These are phyloP conservation scores for Pseudozyma pruni DNA, from an alignment of 1,284 basidiomycete species.

Conservation along the genomic window DNA sequence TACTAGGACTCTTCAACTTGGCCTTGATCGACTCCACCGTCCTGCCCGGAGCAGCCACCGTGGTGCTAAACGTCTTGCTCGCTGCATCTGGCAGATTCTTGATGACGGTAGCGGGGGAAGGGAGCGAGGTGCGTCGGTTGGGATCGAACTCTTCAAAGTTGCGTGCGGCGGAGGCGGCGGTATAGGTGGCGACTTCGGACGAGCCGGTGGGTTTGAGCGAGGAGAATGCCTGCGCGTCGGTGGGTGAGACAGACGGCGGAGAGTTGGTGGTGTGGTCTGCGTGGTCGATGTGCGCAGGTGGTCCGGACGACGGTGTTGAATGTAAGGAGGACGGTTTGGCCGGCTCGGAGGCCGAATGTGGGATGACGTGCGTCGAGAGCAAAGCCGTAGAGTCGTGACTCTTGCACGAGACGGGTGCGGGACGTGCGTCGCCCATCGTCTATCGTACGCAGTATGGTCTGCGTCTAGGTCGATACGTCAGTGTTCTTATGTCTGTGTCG, in stretches of 20 bases:
- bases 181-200: slow-evolving; percentile 19
- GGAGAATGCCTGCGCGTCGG: slow-evolving; percentile 21
- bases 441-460: too few relatives aligned
- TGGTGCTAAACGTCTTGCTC: slow-evolving; percentile 15
- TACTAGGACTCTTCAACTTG: slow-evolving; percentile 33
- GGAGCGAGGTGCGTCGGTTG: slow-evolving; percentile 4
- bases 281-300: too few relatives aligned
- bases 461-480: too few relatives aligned
- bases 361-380: slow-evolving; percentile 17
- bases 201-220: slow-evolving; percentile 12
- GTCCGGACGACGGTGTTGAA: too few relatives aligned
- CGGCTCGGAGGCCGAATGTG: slow-evolving; percentile 36
- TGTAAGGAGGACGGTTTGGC: neutral
- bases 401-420: neutral
- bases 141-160: slow-evolving; percentile 20
- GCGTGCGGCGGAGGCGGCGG: slow-evolving; percentile 25
- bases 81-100: slow-evolving; percentile 31
- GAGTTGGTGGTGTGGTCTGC: neutral
- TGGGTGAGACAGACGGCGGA: slow-evolving; percentile 5
- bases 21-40: slow-evolving; percentile 33
- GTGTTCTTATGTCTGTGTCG: too few relatives aligned
- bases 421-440: slow-evolving; percentile 10
- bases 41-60: slow-evolving; percentile 20
- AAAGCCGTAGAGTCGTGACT: slow-evolving; percentile 9
- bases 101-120: slow-evolving; percentile 17